A percentile compares a stretch with the other conserved stretches of the same genome.
Conservation (phyloP, 768 basidiomycete species). For the Mycena chlorophos region DNA sequence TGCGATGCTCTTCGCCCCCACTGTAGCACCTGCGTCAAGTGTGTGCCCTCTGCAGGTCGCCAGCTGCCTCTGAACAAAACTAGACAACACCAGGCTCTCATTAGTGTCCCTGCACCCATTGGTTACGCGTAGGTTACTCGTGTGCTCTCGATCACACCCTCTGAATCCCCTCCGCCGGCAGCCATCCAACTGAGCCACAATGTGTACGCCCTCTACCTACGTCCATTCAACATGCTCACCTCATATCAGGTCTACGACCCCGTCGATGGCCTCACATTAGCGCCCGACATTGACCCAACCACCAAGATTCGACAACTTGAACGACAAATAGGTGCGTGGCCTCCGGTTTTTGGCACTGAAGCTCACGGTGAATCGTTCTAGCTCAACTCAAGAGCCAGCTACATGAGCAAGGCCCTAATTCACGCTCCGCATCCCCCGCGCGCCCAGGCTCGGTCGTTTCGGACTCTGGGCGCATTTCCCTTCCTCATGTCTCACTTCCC, state of each 20-base stretch:
- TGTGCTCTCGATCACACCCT: constrained; percentile 1
- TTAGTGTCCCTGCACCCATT: constrained; percentile 81
- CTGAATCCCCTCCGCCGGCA: constrained; percentile 31
- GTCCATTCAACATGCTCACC: too few relatives aligned
- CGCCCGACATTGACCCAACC: constrained; percentile 74
- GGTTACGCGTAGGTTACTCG: constrained; percentile 70
- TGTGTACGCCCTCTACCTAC: too few relatives aligned
- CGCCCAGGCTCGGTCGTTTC: constrained; percentile 25
- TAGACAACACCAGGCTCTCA: constrained; percentile 79
- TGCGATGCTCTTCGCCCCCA: constrained; percentile 86
- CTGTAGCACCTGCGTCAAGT: constrained; percentile 84
- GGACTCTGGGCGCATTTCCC: constrained; percentile 39
- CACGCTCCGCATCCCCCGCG: constrained; percentile 41
- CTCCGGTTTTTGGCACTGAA: constrained; percentile 12
- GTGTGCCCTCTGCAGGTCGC: constrained; percentile 32
- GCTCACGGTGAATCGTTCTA: constrained; percentile 27
- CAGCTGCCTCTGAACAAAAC: neutral
- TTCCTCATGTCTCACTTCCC: constrained; percentile 47
- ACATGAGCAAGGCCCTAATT: constrained; percentile 48
- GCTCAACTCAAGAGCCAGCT: constrained; percentile 65
- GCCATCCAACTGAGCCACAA: constrained; percentile 83
- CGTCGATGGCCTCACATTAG: constrained; percentile 75
- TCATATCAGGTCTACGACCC: constrained; percentile 90
- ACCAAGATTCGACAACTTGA: constrained; percentile 79
- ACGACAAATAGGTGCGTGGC: constrained; percentile 64